Percentiles rank a stretch among this genome's conserved stretches.
Conservation (phyloP, 208 protist species). For the Entamoeba nuttalli region DNA sequence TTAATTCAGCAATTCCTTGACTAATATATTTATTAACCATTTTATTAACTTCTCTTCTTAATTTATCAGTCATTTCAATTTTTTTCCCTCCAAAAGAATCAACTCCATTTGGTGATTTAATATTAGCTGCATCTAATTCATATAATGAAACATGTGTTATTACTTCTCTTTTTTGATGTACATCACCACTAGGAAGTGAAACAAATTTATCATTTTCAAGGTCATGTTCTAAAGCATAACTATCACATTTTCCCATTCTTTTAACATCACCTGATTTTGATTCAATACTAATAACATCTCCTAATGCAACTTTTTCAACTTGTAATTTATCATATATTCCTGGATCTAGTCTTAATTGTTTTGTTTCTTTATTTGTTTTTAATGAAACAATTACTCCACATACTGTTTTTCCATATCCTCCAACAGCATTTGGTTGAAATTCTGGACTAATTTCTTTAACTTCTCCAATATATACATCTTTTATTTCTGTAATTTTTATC, state of each 20-base stretch:
- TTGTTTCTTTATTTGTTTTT: constrained; percentile 55
- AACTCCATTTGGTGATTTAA: constrained; percentile 64
- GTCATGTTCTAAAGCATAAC: constrained; percentile 44
- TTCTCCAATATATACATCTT: constrained; percentile 81
- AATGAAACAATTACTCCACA: constrained; percentile 76
- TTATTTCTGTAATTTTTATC: constrained; percentile 97
- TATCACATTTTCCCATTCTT: constrained; percentile 42
- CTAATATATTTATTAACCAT: constrained; percentile 98
- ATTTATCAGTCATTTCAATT: constrained; percentile 99
- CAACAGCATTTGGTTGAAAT: constrained; percentile 44
- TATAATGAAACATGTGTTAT: constrained; percentile 98
- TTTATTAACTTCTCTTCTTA: constrained; percentile 97
- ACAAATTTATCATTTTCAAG: constrained; percentile 97
- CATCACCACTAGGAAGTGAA: constrained; percentile 95
- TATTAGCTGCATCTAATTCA: constrained; percentile 90
- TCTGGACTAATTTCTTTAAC: constrained; percentile 92
- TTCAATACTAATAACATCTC: constrained; percentile 99
- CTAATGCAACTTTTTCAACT: constrained; percentile 60
- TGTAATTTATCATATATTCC: constrained; percentile 83
- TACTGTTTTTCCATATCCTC: constrained; percentile 73
- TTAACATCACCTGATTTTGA: constrained; percentile 73
- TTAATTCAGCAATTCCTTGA: constrained; percentile 94
- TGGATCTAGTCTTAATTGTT: constrained; percentile 92
- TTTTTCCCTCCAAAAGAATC: constrained; percentile 57
- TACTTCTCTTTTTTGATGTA: constrained; percentile 98